A percentile compares a stretch with the other conserved stretches of the same genome.
phyloP scores from a whole-genome alignment of 306 rosid species.

The Adenanthera pavonina region DNA sequence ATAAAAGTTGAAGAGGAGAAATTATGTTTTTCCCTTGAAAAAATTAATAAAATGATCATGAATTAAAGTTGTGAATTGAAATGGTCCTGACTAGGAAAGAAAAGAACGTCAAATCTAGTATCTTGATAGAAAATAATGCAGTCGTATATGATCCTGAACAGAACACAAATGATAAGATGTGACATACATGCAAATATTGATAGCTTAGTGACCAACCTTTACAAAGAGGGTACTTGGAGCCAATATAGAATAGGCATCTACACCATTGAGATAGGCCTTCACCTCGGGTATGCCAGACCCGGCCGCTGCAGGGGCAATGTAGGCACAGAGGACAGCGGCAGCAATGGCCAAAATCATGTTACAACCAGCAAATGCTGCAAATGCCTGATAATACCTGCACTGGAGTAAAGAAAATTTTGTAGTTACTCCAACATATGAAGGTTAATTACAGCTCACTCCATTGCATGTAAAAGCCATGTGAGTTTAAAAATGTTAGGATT shows the following conservation, averaged over 20 bases:
- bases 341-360: slow-evolving; percentile 63
- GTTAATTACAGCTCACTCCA: background rate
- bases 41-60: background rate
- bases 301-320: slow-evolving; percentile 80
- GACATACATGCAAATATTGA: background rate
- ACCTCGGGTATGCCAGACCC: slow-evolving; percentile 95
- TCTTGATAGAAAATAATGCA: background rate
- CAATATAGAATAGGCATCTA: slow-evolving; percentile 74
- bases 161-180: background rate
- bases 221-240: slow-evolving; percentile 84
- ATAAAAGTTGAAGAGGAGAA: background rate
- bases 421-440: slow-evolving; percentile 36
- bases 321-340: slow-evolving; percentile 73
- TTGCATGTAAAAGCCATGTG: background rate
- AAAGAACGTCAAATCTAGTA: slow-evolving; percentile 1
- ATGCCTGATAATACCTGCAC: slow-evolving; percentile 75
- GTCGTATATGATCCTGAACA: background rate
- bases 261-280: slow-evolving; percentile 87
- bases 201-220: slow-evolving; percentile 50
- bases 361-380: slow-evolving; percentile 52
- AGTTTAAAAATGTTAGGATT: background rate
- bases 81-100: background rate
- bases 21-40: background rate
- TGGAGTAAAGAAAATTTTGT: slow-evolving; percentile 27
- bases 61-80: background rate